phyloP scores from a whole-genome alignment of 2,329 filamentous ascomycete species.

The Fusarium euwallaceae region DNA sequence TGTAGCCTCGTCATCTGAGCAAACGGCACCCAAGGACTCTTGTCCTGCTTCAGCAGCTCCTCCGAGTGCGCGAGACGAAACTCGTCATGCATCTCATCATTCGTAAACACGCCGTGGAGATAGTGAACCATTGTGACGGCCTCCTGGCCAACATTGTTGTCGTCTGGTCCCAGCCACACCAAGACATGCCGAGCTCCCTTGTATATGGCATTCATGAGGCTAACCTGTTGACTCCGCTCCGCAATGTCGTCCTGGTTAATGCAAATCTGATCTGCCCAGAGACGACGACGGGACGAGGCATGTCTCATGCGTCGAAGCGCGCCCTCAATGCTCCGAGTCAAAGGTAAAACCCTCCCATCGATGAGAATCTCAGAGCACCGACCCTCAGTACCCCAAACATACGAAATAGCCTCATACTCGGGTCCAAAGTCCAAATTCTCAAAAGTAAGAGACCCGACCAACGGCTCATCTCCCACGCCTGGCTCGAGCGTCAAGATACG shows the following conservation, averaged over 20 bases:
- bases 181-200: slow-evolving; percentile 50
- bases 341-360: slow-evolving; percentile 41
- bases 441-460: slow-evolving; percentile 45
- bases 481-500: slow-evolving; percentile 52
- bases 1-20: slow-evolving; percentile 49
- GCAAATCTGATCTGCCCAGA: slow-evolving; percentile 58
- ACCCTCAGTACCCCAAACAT: slow-evolving; percentile 51
- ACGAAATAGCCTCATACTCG: slow-evolving; percentile 53
- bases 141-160: slow-evolving; percentile 44
- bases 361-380: slow-evolving; percentile 42
- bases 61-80: slow-evolving; percentile 50
- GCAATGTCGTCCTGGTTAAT: slow-evolving; percentile 55
- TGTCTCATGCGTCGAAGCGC: slow-evolving; percentile 49
- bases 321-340: slow-evolving; percentile 50
- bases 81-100: slow-evolving; percentile 47
- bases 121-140: slow-evolving; percentile 48
- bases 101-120: slow-evolving; percentile 47
- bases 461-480: slow-evolving; percentile 44
- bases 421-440: slow-evolving; percentile 43
- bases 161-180: slow-evolving; percentile 54
- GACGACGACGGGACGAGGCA: slow-evolving; percentile 41
- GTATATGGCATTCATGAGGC: slow-evolving; percentile 55
- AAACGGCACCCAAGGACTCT: slow-evolving; percentile 49
- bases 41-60: slow-evolving; percentile 45
- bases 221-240: slow-evolving; percentile 54